Percentiles rank a stretch among this genome's conserved stretches.
Conservation (phyloP, 164 flowering plant species). For the Chimonanthus salicifolius region DNA sequence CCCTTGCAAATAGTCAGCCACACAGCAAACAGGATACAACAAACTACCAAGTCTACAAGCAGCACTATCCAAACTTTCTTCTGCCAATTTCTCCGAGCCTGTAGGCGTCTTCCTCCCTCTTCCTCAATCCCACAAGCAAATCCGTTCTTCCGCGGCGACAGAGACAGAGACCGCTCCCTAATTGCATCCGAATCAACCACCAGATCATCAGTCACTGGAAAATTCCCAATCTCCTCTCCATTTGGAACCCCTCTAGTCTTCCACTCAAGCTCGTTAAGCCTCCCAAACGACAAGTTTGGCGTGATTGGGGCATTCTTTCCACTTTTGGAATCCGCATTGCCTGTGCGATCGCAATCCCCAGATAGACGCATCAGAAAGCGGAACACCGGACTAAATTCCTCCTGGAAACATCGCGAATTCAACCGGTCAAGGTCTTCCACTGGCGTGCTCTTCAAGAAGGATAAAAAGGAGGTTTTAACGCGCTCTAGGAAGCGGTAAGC, state of each 20-base stretch:
- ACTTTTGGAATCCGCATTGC: conserved; percentile 13
- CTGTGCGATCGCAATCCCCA: conserved; percentile 10
- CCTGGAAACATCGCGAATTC: conserved; percentile 13
- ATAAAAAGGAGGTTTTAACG: conserved; percentile 15
- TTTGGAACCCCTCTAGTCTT: not conserved
- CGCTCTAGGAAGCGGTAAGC: conserved; percentile 17
- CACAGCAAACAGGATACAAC: conserved; percentile 43
- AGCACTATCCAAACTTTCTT: conserved; percentile 59
- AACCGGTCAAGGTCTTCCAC: not conserved
- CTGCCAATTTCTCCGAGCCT: conserved; percentile 47
- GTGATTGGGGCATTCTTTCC: conserved; percentile 27
- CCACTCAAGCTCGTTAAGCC: conserved; percentile 44
- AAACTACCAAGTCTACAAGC: conserved; percentile 58
- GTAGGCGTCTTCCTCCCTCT: conserved; percentile 26
- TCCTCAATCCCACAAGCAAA: conserved; percentile 25
- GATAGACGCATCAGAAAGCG: conserved; percentile 7
- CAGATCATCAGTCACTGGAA: not conserved
- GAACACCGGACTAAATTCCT: conserved; percentile 20
- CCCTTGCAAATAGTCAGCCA: conserved; percentile 69
- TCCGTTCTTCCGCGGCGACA: conserved; percentile 36
- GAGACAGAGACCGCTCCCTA: conserved; percentile 10
- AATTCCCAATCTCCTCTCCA: not conserved
- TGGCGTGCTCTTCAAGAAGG: conserved; percentile 6
- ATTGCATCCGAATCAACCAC: not conserved
- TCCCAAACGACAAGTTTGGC: conserved; percentile 58